Percentiles rank a stretch among this genome's conserved stretches.
Conservation (phyloP, 1,284 basidiomycete genomes). For the Inonotus hispidus region DNA sequence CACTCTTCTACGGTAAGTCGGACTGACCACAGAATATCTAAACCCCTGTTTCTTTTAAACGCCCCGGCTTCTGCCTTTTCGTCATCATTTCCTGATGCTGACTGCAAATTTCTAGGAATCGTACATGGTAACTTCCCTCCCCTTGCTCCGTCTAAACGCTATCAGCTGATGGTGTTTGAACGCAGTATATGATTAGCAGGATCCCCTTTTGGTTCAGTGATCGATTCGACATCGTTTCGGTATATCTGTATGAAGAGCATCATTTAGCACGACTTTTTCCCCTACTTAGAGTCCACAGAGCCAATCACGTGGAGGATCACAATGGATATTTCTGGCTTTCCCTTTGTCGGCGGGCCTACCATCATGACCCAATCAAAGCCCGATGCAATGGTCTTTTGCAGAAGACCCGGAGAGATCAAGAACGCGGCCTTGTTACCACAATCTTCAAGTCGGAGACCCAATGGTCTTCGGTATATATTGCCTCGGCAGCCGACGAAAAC, state of each 20-base stretch:
- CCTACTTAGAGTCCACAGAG: constrained; percentile 1
- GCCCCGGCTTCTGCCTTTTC: not conserved
- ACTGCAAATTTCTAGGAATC: constrained; percentile 29
- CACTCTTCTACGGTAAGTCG: constrained; percentile 76
- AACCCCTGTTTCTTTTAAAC: constrained; percentile 4
- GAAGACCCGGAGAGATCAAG: not conserved
- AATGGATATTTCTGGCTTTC: constrained; percentile 6
- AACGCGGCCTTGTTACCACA: not conserved
- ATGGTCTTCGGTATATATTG: not conserved
- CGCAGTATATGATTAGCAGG: constrained; percentile 20
- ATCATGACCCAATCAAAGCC: not conserved
- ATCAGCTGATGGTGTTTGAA: constrained; percentile 12
- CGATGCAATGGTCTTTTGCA: not conserved
- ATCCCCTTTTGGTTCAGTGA: not conserved
- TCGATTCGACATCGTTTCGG: not conserved
- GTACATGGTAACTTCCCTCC: constrained; percentile 35
- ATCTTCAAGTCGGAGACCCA: not conserved
- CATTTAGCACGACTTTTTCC: not conserved
- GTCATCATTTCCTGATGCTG: not conserved
- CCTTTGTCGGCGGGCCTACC: constrained; percentile 8
- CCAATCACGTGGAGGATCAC: not conserved
- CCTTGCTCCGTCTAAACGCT: not conserved
- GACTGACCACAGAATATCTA: not conserved
- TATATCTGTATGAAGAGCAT: not conserved
- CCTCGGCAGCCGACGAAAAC: not conserved